These are phyloP conservation scores for Wickerhamomyces bovis DNA, from an alignment of 805 yeast species.

Conservation along the genomic window DNA sequence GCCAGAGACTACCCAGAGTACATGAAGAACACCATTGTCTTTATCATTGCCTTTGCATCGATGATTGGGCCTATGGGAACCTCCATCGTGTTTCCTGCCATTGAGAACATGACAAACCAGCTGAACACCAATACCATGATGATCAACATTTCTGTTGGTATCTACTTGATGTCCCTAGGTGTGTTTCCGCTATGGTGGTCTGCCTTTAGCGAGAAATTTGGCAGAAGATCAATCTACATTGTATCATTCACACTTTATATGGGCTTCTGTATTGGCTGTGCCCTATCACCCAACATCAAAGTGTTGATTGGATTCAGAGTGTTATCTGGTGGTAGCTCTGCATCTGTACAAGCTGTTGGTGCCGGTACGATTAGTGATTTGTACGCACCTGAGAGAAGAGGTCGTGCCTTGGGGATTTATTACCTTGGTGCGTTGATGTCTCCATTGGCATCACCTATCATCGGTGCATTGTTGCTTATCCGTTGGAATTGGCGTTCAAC, in stretches of 20 bases:
- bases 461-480: slow-evolving; percentile 69
- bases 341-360: slow-evolving; percentile 83
- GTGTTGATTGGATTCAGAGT: slow-evolving; percentile 65
- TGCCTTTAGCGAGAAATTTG: slow-evolving; percentile 65
- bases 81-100: slow-evolving; percentile 75
- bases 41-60: slow-evolving; percentile 66
- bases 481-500: slow-evolving; percentile 87
- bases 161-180: slow-evolving; percentile 68
- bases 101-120: slow-evolving; percentile 48
- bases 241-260: slow-evolving; percentile 57
- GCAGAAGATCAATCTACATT: slow-evolving; percentile 69
- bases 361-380: slow-evolving; percentile 84
- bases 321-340: slow-evolving; percentile 74
- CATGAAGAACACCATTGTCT: slow-evolving; percentile 49
- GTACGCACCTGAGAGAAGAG: slow-evolving; percentile 61
- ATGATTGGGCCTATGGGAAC: slow-evolving; percentile 88
- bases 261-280: slow-evolving; percentile 67
- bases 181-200: slow-evolving; percentile 90
- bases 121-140: slow-evolving; percentile 51
- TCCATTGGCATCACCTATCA: slow-evolving; percentile 72
- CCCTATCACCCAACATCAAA: slow-evolving; percentile 54
- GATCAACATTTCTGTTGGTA: slow-evolving; percentile 79
- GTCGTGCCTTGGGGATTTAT: slow-evolving; percentile 71
- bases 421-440: slow-evolving; percentile 80
- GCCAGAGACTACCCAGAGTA: slow-evolving; percentile 54